Base-by-base conservation (phyloP, 106 monocot species). In the Chionographis japonica region DNA sequence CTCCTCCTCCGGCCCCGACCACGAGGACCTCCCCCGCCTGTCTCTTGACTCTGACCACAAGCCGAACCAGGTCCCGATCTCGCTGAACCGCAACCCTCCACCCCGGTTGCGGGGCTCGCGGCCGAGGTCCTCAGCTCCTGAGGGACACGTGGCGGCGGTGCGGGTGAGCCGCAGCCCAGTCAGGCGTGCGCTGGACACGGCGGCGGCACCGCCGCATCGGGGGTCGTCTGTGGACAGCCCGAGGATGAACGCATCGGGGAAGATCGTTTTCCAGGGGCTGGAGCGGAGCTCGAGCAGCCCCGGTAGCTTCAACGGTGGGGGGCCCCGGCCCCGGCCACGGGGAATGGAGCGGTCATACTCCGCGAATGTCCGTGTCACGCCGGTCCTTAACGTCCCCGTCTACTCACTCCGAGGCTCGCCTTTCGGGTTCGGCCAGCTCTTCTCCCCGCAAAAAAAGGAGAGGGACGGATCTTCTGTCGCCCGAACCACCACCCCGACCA, bases 251-350 rank as follows among this genome's bases (percentile, higher is more conserved):
- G 77, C 97, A 27, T 92, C 97, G 1, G 97, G 97, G 42, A 89
- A 82, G 68, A 84, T 97, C 3, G 82, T 97, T 50, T 97, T 92
- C 74, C 78, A 82, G 37, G 74, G 84, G 4, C 82, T 92, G 35
- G 92, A 77, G 68, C 61, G 97, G 70, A 92, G 97, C 76, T 84
- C 89, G 37, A 97, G 97, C 76, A 92, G 89, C 63, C 97, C 92
- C 13, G 74, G 92, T 56, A 84, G 75, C 74, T 92, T 84, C 70
- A 79, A 78, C 39, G 88, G 84, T 14, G 58, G 60, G 13, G 72
- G 79, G 3, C 68, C 78, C 12, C 68, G 85, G 62, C 39, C 42
- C 36, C 74, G 72, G 66, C 52, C 70, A 53, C 80, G 82, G 10
- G 72, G 72, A 10, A 78, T 95, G 75, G 91, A 90, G 73, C 69